Conservation (phyloP, 352 stramenopile species). For the Globisporangium middletonii region DNA sequence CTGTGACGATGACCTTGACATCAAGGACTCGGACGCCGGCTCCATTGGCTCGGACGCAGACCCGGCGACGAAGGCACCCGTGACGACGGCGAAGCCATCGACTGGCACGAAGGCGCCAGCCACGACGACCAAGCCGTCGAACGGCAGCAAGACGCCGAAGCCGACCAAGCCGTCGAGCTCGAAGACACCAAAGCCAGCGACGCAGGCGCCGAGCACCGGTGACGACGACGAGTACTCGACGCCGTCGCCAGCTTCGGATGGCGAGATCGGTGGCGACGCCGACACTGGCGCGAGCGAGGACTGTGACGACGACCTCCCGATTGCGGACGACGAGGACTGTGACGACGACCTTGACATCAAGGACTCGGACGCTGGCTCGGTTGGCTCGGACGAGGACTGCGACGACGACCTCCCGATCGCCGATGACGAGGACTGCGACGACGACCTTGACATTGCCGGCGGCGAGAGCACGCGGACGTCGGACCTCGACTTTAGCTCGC, state of each 20-base stretch:
- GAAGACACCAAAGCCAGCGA: background rate
- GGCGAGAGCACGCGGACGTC: conserved; percentile 18
- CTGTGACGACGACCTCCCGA: conserved; percentile 17
- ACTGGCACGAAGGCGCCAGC: background rate
- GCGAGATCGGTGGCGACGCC: conserved; percentile 5
- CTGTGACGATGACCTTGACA: conserved; percentile 19
- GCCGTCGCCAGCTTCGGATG: conserved; percentile 6
- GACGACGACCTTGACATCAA: background rate
- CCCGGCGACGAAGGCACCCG: background rate
- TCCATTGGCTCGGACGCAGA: background rate
- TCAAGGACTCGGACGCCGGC: conserved; percentile 7
- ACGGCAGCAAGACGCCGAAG: conserved; percentile 1
- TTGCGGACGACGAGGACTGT: conserved; percentile 11
- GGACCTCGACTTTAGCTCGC: conserved; percentile 25
- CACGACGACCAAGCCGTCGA: background rate
- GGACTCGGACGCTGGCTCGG: background rate
- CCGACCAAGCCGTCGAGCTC: conserved; percentile 1
- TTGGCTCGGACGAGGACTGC: background rate
- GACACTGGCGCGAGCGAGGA: conserved; percentile 7
- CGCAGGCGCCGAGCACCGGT: conserved; percentile 5
- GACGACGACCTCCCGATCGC: conserved; percentile 6
- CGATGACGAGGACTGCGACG: conserved; percentile 12
- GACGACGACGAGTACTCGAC: conserved; percentile 9
- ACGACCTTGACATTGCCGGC: conserved; percentile 22
- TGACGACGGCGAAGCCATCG: background rate